Base-by-base conservation (phyloP, 2,329 filamentous ascomycete species). In the Ceratocystis huliohia region DNA sequence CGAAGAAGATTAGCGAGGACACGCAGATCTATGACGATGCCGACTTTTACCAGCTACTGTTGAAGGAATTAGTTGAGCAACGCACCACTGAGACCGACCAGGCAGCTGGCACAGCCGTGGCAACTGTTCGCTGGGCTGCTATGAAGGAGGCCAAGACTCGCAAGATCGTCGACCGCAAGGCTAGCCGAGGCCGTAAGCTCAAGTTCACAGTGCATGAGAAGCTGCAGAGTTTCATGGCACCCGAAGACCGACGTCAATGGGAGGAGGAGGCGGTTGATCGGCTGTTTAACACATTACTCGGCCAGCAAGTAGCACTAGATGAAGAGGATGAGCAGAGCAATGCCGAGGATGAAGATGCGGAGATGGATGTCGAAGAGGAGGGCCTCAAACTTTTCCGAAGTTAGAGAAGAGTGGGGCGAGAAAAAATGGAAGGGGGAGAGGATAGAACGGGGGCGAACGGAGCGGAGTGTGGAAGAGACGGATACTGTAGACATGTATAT, bases 191-290 rank as follows among this genome's bases (percentile, higher is more conserved):
- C 5, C 81, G 94, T 63, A 96, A 96, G 78, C 84, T 99, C 82
- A 83, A 91, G 48, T 99, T 93, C 76, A 94, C 89, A 17, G 91
- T 96, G 59, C 92, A 97, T 73, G 93, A 97, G 78, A 97, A 97
- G 79, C 76, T 99, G 73, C 90, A 96, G 78, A 96, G 96, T 75
- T 97, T 97, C 73, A 96, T 96, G 91, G 92, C 92, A 10, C 87
- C 91, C 0, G 91, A 96, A 74, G 89, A 96, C 74, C 81, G 89
- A 65, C 82, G 88, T 2, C 76, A 75, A 17, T 99, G 94, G 94
- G 88, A 89, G 69, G 85, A 88, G 70, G 82, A 84, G 68, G 91
- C 92, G 66, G 84, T 91, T 68, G 89, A 94, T 71, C 77, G 84
- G 67, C 84, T 93, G 74, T 92, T 92, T 73, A 85, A 85, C 15